Evolutionary conservation across 495 filamentous ascomycete genomes (phyloP), one percentile per base, ranked within the genome.

Genomic region (Pseudomonodictys pantanalensis): DNA sequence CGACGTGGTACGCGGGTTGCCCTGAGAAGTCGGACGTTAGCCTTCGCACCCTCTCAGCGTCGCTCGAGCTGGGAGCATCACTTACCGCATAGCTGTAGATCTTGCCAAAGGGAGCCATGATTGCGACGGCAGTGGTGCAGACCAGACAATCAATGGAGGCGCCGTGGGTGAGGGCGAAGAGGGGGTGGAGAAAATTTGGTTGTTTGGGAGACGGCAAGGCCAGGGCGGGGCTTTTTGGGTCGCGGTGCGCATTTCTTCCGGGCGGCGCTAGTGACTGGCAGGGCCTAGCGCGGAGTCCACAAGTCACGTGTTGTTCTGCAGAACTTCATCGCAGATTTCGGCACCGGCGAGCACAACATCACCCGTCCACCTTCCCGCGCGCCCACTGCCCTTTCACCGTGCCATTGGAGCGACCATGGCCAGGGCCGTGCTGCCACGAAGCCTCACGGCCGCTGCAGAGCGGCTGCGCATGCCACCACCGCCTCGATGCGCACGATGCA

Each of bases 81-180:
- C 90, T 75, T 85, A 96, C 93, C 75, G 81, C 71, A 73, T 83
- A 84, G 73, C 85, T 87, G 81, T 93, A 97, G 69, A 98, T 81
- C 83, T 96, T 97, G 80, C 93, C 93, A 83, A 97, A 97, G n/a
- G n/a, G n/a, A 63, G 86, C 76, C 89, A 92, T 95, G 74, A 79
- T 89, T 77, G 60, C 49, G 42, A 35, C 8, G 25, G 17, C 12
- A 8, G 42, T 68, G 71, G 65, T 56, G 65, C 20, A 25, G 17
- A 33, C 39, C 20, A 38, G 26, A 45, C 56, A 52, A 45, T 24
- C 39, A 32, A 25, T 17, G 24, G 24, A n/a, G n/a, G n/a, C n/a
- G n/a, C n/a, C n/a, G n/a, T n/a, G n/a, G n/a, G n/a, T n/a, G 46
- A 35, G 50, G 20, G 48, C 12, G 51, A 22, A 46, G 46, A 20